Percentiles rank a stretch among this genome's conserved stretches.
Conservation (phyloP, 164 flowering plant genomes). For the Magnolia officinalis region DNA sequence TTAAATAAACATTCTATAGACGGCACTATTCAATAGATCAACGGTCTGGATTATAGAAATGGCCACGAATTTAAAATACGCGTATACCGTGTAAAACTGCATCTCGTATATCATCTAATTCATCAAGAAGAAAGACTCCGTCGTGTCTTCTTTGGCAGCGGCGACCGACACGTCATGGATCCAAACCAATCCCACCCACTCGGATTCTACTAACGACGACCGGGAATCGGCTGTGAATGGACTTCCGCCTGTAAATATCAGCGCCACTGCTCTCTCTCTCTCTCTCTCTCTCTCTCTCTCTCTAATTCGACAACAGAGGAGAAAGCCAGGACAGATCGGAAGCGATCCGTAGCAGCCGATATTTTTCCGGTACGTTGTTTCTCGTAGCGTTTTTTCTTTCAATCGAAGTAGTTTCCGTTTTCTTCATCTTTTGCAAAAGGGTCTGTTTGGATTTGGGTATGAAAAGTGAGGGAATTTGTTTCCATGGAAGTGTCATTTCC, state of each 20-base stretch:
- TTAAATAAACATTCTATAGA: too few species aligned
- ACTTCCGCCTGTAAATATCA: background rate
- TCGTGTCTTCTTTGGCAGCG: background rate
- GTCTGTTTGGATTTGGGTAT: too few species aligned
- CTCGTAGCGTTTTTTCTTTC: too few species aligned
- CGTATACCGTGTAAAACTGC: too few species aligned
- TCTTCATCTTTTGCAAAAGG: too few species aligned
- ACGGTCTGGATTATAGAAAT: too few species aligned
- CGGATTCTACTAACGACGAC: background rate
- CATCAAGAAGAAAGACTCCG: background rate
- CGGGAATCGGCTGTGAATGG: background rate
- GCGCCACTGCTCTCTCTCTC: background rate
- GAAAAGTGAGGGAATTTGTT: too few species aligned
- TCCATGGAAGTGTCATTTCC: too few species aligned
- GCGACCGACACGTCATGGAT: background rate
- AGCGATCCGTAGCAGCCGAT: background rate
- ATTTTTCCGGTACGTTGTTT: background rate
- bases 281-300: background rate
- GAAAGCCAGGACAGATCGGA: background rate
- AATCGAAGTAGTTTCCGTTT: too few species aligned
- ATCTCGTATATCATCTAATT: too few species aligned
- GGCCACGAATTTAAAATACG: too few species aligned
- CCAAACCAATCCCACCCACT: background rate
- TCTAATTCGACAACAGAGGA: background rate
- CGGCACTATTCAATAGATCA: too few species aligned